phyloP scores from a whole-genome alignment of 2,329 filamentous ascomycete species.

The Colletotrichum salicis region DNA sequence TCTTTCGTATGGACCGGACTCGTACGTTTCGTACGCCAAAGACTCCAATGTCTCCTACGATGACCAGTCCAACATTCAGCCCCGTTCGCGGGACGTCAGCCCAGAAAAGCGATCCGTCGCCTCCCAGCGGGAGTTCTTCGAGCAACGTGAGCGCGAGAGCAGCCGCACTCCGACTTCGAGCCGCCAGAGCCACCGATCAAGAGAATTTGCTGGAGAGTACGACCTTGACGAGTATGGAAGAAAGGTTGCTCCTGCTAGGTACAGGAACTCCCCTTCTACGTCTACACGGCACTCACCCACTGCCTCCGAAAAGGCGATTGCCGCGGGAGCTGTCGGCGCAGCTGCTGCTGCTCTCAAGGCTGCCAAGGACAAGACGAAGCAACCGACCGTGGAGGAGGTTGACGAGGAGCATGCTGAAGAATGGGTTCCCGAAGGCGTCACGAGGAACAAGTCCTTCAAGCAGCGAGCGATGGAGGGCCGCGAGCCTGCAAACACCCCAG shows the following conservation, averaged over 20 bases:
- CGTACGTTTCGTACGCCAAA: conserved; percentile 40
- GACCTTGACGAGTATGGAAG: conserved; percentile 68
- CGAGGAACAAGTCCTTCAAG: conserved; percentile 73
- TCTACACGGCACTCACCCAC: conserved; percentile 62
- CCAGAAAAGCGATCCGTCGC: conserved; percentile 56
- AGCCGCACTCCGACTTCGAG: conserved; percentile 49
- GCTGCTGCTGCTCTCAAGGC: conserved; percentile 63
- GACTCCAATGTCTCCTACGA: conserved; percentile 51
- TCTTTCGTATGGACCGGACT: conserved; percentile 41
- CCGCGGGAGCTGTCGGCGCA: conserved; percentile 64
- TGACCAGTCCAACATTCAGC: conserved; percentile 43
- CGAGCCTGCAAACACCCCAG: conserved; percentile 64
- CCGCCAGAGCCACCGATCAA: conserved; percentile 51
- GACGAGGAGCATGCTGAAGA: conserved; percentile 48
- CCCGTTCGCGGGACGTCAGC: conserved; percentile 47
- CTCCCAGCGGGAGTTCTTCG: conserved; percentile 49
- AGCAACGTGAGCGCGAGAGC: conserved; percentile 53
- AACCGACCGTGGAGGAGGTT: conserved; percentile 46
- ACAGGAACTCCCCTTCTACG: conserved; percentile 63
- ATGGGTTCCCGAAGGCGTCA: conserved; percentile 61
- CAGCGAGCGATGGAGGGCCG: conserved; percentile 69
- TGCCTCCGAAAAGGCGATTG: conserved; percentile 67
- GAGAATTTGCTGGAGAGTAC: conserved; percentile 63
- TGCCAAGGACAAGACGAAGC: conserved; percentile 55
- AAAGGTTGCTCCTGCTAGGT: conserved; percentile 60